These are phyloP conservation scores for Micractinium sp. DNA, from an alignment of 139 green algal species.

Conservation along the genomic window DNA sequence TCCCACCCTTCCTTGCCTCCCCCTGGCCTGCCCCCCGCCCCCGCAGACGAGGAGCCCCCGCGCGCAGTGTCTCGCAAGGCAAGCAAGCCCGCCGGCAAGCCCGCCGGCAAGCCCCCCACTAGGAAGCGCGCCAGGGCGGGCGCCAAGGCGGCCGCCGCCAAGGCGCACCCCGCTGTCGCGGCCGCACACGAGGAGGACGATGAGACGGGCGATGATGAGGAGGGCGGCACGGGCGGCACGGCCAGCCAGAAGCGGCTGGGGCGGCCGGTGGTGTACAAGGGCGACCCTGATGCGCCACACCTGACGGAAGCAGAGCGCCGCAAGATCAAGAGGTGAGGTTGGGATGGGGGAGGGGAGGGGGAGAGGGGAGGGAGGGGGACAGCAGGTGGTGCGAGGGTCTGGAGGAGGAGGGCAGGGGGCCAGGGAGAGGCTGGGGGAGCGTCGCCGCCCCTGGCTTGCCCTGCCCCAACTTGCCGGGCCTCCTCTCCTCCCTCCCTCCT, in stretches of 20 bases:
- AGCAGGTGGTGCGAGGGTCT: neutral
- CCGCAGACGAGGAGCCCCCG: neutral
- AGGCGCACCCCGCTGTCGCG: neutral
- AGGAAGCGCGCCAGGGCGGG: neutral
- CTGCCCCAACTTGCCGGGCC: neutral
- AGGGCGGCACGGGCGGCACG: no score
- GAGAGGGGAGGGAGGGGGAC: no score
- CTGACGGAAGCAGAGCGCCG: constrained; percentile 46
- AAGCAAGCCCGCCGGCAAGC: neutral
- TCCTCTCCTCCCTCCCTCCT: neutral
- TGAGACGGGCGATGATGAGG: neutral
- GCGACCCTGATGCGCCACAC: constrained; percentile 30
- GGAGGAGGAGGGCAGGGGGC: neutral
- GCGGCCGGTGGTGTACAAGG: constrained; percentile 39
- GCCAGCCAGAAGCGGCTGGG: constrained; percentile 37
- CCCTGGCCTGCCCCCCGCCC: no score
- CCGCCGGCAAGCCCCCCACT: neutral
- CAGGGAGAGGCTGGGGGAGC: no score
- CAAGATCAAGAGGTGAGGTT: constrained; percentile 44
- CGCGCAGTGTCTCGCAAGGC: neutral
- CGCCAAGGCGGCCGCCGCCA: neutral
- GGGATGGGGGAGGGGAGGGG: no score
- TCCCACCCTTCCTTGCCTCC: neutral
- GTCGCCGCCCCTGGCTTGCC: neutral
- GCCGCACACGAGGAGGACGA: neutral